Evolutionary conservation across 768 basidiomycete species (phyloP).

Genomic region (Russula dissimulans): DNA sequence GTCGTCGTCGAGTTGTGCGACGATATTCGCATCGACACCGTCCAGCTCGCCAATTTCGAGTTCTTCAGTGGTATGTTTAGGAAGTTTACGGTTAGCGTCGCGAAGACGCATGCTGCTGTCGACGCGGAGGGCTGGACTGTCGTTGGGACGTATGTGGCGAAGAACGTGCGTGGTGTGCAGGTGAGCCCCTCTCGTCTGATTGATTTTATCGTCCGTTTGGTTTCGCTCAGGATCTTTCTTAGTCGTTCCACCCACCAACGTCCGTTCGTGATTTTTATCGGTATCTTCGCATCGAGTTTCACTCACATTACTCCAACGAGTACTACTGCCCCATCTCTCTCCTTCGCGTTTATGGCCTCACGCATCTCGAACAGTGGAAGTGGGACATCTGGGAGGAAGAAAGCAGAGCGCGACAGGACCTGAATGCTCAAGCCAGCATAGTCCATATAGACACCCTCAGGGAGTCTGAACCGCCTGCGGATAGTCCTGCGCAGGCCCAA

Average conservation of each 20-base stretch:
- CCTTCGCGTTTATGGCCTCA: constrained; percentile 88
- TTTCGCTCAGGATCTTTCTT: not conserved
- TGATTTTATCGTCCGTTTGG: not conserved
- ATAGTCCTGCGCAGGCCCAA: not conserved
- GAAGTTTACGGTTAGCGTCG: constrained; percentile 77
- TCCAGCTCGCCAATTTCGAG: constrained; percentile 94
- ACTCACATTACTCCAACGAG: constrained; percentile 87
- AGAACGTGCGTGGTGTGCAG: constrained; percentile 87
- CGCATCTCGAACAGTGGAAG: constrained; percentile 94
- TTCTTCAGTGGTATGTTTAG: constrained; percentile 97
- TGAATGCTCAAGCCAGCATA: constrained; percentile 20
- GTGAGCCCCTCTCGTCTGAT: constrained; percentile 34
- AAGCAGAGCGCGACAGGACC: constrained; percentile 39
- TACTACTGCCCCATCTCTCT: constrained; percentile 94
- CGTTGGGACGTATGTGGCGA: constrained; percentile 79
- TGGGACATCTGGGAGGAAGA: constrained; percentile 79
- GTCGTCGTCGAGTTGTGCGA: constrained; percentile 96
- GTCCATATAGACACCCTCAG: constrained; percentile 23
- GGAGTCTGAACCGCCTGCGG: constrained; percentile 20
- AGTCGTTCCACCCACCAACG: constrained; percentile 73
- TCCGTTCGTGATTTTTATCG: constrained; percentile 82
- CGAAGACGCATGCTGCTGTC: constrained; percentile 35
- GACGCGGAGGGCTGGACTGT: constrained; percentile 37
- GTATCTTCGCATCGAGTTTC: constrained; percentile 89
- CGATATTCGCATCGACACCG: constrained; percentile 92